phyloP scores from a whole-genome alignment of 1,139 yeast genomes.

The Geotrichum carabidarum region DNA sequence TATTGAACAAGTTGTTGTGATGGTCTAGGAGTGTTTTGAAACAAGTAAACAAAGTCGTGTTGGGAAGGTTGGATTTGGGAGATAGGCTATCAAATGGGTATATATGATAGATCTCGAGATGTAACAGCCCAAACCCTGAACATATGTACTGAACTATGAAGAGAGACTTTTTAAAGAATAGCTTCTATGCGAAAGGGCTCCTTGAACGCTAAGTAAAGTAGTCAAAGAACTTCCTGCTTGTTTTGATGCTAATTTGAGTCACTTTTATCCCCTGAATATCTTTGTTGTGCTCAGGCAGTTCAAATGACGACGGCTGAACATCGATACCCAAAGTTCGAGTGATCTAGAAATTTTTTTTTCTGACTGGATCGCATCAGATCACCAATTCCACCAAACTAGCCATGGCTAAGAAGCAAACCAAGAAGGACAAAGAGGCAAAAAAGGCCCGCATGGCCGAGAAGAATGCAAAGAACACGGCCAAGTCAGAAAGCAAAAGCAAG shows the following conservation, averaged over 20 bases:
- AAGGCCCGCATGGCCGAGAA: conserved; percentile 86
- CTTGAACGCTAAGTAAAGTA: too few species aligned
- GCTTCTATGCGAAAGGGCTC: too few species aligned
- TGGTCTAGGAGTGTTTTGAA: not conserved
- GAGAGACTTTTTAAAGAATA: too few species aligned
- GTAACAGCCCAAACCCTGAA: too few species aligned
- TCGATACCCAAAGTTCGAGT: not conserved
- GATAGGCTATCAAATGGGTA: not conserved
- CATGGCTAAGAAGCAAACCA: conserved; percentile 87
- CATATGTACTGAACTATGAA: too few species aligned
- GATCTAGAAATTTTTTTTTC: not conserved
- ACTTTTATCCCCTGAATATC: too few species aligned
- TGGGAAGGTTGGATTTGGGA: not conserved
- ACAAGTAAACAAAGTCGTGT: conserved; percentile 2
- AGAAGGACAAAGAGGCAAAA: conserved; percentile 84
- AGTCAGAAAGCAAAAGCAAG: conserved; percentile 69
- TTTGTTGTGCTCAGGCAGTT: too few species aligned
- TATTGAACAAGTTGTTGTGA: not conserved
- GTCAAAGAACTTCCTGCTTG: too few species aligned
- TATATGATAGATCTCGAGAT: not conserved
- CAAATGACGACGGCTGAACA: too few species aligned
- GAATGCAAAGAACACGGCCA: conserved; percentile 65
- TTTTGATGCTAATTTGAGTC: too few species aligned
- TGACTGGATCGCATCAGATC: too few species aligned
- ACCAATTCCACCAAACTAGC: not conserved